Base-by-base conservation (phyloP, 345 rosid species). In the Salix caprea region DNA sequence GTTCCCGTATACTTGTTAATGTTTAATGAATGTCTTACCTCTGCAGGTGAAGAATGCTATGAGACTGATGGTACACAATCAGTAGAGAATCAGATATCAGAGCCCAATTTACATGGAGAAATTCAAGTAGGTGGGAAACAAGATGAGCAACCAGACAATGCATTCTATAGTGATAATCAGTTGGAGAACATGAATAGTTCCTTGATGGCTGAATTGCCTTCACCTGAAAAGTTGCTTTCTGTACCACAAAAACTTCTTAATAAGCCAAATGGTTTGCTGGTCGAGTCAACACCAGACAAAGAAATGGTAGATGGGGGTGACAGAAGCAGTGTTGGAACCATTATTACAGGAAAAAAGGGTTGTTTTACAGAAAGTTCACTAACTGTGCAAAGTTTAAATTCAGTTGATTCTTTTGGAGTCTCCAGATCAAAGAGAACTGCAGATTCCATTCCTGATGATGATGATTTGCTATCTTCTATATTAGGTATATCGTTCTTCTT, bases 401-500 rank as follows among this genome's bases (percentile, higher is more conserved):
- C 92, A 54, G 82, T 84, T 40, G 96, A 90, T 82, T 90, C 98
- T 70, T 90, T 85, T 78, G 96, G 88, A 70, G 80, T 83, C 78
- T 81, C 82, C 39, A 83, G 54, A 72, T 87, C 90, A n/a, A 87
- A 84, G 85, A 85, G 85, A 87, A 91, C 87, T 14, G 85, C 79
- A 39, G 90, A 83, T 50, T 91, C 91, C 58, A 72, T 96, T 86
- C 99, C 99, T 72, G 97, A 91, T 81, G 99, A 96, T 73, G 94
- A 96, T 75, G 99, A 96, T 79, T 77, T 96, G 81, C 78, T 96
- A 65, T 94, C 98, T 82, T 96, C 99, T 71, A 96, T 96, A 83
- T 80, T 96, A 89, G 98, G 99, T 96, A 93, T 65, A 30, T 18
- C 4, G 15, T 44, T 18, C 67, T 82, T 44, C 26, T 19, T 71